Conservation (phyloP, 805 yeast species). For the Yamadazyma sp. region DNA sequence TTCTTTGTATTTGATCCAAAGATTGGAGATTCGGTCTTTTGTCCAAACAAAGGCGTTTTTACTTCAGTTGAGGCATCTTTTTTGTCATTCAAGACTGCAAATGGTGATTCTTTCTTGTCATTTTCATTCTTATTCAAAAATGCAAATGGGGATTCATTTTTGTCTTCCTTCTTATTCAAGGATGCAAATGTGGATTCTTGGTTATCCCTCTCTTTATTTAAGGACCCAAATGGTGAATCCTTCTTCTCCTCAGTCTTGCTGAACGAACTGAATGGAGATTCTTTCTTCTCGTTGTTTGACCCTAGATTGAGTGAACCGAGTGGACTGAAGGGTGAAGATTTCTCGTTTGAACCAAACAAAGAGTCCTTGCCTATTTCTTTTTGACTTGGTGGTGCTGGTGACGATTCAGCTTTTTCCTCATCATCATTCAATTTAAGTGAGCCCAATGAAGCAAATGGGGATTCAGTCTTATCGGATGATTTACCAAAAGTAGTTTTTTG, state of each 20-base stretch:
- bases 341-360: constrained; percentile 1
- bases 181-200: constrained; percentile 7
- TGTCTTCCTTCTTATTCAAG: constrained; percentile 1
- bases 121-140: constrained; percentile 1
- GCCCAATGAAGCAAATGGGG: constrained; percentile 1
- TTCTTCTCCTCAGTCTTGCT: not conserved
- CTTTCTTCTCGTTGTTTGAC: not conserved
- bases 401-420: too few species aligned
- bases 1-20: not conserved
- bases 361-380: too few species aligned
- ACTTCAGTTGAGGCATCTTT: too few species aligned
- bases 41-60: too few species aligned
- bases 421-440: too few species aligned
- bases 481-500: too few species aligned
- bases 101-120: constrained; percentile 8
- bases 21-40: too few species aligned
- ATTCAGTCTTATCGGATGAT: too few species aligned
- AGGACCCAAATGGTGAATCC: constrained; percentile 5
- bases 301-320: too few species aligned
- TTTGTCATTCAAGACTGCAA: constrained; percentile 5
- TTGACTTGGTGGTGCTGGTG: too few species aligned
- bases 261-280: constrained; percentile 2
- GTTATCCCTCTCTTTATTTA: not conserved
- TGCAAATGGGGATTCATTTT: constrained; percentile 10
- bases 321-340: not conserved